Evolutionary conservation across 164 flowering plant genomes (phyloP).

Genomic region (Liriodendron chinense): DNA sequence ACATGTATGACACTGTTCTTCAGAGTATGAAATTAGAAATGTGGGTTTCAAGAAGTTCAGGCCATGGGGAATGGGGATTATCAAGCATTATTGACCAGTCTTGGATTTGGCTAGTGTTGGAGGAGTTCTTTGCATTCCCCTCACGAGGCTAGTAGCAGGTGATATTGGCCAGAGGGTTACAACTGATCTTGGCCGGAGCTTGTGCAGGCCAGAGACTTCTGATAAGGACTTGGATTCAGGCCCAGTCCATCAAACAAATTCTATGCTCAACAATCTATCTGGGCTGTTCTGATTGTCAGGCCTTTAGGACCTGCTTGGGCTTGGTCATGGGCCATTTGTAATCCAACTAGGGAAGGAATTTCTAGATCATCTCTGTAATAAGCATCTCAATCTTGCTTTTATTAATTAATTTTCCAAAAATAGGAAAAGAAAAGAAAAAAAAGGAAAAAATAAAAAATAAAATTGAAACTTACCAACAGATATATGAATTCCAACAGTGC

Average conservation of each 20-base stretch:
- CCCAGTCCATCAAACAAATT: neutral
- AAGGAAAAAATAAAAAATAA: neutral
- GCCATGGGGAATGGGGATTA: neutral
- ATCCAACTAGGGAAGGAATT: neutral
- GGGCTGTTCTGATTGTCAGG: neutral
- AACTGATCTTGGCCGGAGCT: neutral
- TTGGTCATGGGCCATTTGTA: neutral
- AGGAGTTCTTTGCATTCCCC: neutral
- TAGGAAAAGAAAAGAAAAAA: neutral
- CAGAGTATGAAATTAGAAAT: neutral
- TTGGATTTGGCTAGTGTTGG: neutral
- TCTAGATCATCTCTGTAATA: neutral
- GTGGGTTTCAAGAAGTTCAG: neutral
- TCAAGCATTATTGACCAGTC: neutral
- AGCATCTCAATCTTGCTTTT: neutral
- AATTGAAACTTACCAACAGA: conserved; percentile 60
- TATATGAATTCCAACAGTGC: conserved; percentile 66
- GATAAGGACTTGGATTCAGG: neutral
- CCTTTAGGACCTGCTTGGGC: neutral
- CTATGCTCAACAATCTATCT: neutral
- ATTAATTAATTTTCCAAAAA: neutral
- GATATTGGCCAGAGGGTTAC: neutral
- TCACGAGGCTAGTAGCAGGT: neutral
- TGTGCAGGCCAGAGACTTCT: neutral
- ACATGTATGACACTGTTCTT: neutral